Base-by-base conservation (phyloP, 1,139 yeast genomes). In the Scheffersomyces titani region DNA sequence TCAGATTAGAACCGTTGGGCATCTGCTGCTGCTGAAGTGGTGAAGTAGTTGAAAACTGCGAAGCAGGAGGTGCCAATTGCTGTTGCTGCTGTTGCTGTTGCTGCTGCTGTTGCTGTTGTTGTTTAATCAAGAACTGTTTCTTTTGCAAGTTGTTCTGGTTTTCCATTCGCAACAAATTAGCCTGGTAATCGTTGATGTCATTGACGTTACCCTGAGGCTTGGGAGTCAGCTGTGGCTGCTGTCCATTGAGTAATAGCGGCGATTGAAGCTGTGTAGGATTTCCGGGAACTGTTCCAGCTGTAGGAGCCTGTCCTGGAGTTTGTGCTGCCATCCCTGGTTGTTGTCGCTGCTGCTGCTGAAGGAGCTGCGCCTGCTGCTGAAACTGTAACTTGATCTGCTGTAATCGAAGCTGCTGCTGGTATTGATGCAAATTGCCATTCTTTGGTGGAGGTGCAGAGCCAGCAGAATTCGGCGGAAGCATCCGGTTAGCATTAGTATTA, bases 131-230 rank as follows among this genome's bases (percentile, higher is more conserved):
- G 51, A 65, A 66, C 55, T 70, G 74, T 44, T 67, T 67, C 58
- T 68, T 64, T 53, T 70, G 75, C 47, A 67, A 51, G 56, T 69
- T 65, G 53, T 70, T 70, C 54, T 69, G 74, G 56, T 67, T 67
- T 44, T 70, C 74, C 72, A 70, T 69, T 51, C 68, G 63, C 50
- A 68, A 56, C 47, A 70, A 57, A 53, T 66, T 71, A 59, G 65
- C 57, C 57, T 71, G 75, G 57, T 70, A 70, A 44, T 70, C 74
- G 51, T 59, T 67, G 16, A 69, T 59, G 3, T 70, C 68, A 45
- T 46, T 46, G 4, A 46, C n/a, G 19, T 22, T 46, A 46, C 46
- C 57, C 24, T 57, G 63, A 19, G 57, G 64, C 49, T 56, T 54
- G n/a, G 57, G 36, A 44, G 44, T 47, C 50, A 52, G 55, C 46